These are phyloP conservation scores for Penicillium pulvis DNA, from an alignment of 495 filamentous ascomycete species.

Conservation along the genomic window DNA sequence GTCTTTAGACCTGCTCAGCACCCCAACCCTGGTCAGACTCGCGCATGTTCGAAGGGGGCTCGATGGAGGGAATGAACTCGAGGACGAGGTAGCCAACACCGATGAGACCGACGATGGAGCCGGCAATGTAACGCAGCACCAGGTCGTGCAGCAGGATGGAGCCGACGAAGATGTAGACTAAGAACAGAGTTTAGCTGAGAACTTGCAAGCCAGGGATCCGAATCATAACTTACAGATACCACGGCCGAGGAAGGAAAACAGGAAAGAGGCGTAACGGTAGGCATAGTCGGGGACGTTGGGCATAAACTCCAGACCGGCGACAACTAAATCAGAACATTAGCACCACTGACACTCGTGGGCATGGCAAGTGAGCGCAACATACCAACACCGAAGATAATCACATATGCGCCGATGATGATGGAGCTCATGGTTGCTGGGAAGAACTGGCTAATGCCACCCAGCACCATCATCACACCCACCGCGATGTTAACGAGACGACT, in stretches of 20 bases:
- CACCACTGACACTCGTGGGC: not conserved
- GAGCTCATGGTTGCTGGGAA: slow-evolving; percentile 49
- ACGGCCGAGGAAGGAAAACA: slow-evolving; percentile 95
- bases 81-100: slow-evolving; percentile 80
- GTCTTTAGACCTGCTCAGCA: slow-evolving; percentile 77
- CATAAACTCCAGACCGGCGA: slow-evolving; percentile 67
- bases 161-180: slow-evolving; percentile 97
- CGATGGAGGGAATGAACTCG: slow-evolving; percentile 94
- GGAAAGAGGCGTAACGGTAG: slow-evolving; percentile 91
- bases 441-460: slow-evolving; percentile 90
- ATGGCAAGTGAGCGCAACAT: slow-evolving; percentile 31
- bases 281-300: slow-evolving; percentile 88
- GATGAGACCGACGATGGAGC: slow-evolving; percentile 70
- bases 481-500: slow-evolving; percentile 94
- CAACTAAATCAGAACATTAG: slow-evolving; percentile 32
- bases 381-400: slow-evolving; percentile 89
- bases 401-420: slow-evolving; percentile 79
- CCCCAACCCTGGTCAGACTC: slow-evolving; percentile 89
- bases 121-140: slow-evolving; percentile 61
- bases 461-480: slow-evolving; percentile 83
- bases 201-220: not conserved
- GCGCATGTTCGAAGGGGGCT: slow-evolving; percentile 98
- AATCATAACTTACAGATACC: slow-evolving; percentile 75
- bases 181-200: not conserved
- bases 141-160: slow-evolving; percentile 71